phyloP scores from a whole-genome alignment of 352 stramenopile species.

The Globisporangium perplexum region DNA sequence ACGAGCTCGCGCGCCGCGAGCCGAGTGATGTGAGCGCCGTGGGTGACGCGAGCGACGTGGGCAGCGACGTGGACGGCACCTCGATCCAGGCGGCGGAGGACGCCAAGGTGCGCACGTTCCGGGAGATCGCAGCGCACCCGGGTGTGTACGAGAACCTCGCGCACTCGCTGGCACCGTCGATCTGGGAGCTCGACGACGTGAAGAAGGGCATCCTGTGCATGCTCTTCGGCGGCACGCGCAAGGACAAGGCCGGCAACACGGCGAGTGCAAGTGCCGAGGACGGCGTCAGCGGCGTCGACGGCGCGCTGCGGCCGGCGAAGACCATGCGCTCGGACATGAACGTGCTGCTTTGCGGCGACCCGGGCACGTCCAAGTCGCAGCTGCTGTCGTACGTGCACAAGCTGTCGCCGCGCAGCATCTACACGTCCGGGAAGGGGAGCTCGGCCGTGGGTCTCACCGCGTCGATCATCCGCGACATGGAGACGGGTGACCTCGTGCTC shows the following conservation, averaged over 20 bases:
- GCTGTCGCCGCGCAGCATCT: slow-evolving; percentile 95
- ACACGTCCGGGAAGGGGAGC: slow-evolving; percentile 98
- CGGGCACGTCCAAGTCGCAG: slow-evolving; percentile 97
- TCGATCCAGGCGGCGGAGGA: slow-evolving; percentile 48
- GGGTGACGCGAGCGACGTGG: slow-evolving; percentile 12
- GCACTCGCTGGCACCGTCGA: slow-evolving; percentile 76
- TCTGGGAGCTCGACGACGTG: slow-evolving; percentile 97
- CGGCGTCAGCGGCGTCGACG: slow-evolving; percentile 28
- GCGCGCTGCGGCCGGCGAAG: slow-evolving; percentile 42
- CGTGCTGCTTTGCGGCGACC: slow-evolving; percentile 97
- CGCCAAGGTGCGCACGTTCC: slow-evolving; percentile 62
- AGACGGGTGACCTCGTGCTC: slow-evolving; percentile 97
- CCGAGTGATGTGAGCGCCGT: slow-evolving; percentile 7
- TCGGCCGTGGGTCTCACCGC: slow-evolving; percentile 98
- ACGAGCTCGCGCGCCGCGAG: slow-evolving; percentile 58
- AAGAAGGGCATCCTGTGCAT: slow-evolving; percentile 99
- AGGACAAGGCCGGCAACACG: slow-evolving; percentile 42
- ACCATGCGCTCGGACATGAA: slow-evolving; percentile 96
- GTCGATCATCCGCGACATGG: slow-evolving; percentile 94
- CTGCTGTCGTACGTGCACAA: slow-evolving; percentile 97
- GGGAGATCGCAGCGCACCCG: slow-evolving; percentile 67
- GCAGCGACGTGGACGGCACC: slow-evolving; percentile 18
- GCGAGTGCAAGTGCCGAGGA: too few species aligned
- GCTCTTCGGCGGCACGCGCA: slow-evolving; percentile 96
- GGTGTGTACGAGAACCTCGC: slow-evolving; percentile 81